These are phyloP conservation scores for Lunasporangiospora selenospora DNA, from an alignment of 192 early-diverging fungal species.

Conservation along the genomic window DNA sequence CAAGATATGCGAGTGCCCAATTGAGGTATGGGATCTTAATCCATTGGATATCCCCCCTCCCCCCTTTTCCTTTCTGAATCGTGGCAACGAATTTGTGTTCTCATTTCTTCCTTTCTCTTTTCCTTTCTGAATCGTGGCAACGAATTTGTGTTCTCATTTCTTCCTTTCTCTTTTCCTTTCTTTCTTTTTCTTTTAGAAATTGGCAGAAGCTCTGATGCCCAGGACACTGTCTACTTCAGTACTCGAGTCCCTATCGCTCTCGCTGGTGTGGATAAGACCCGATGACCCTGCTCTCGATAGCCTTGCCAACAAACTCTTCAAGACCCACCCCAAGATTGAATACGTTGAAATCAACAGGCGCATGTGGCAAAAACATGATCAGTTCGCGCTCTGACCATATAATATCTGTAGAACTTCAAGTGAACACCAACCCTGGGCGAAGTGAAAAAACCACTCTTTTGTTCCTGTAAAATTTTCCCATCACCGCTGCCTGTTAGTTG, in stretches of 20 bases:
- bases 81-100: neutral
- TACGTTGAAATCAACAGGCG: constrained; percentile 15
- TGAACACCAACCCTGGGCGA: too few relatives aligned
- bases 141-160: neutral
- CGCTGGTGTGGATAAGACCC: constrained; percentile 7
- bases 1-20: constrained; percentile 21
- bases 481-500: too few relatives aligned
- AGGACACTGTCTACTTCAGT: neutral
- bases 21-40: constrained; percentile 21
- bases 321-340: neutral
- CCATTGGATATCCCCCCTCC: too few relatives aligned
- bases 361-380: constrained; percentile 3
- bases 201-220: constrained; percentile 1
- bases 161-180: neutral
- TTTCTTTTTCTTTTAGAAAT: neutral
- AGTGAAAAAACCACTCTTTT: too few relatives aligned
- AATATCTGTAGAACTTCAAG: too few relatives aligned
- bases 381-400: too few relatives aligned
- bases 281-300: neutral
- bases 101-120: neutral
- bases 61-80: too few relatives aligned
- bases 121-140: neutral
- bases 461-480: too few relatives aligned
- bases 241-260: constrained; percentile 4
- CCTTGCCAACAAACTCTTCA: neutral